Evolutionary conservation across 2,329 filamentous ascomycete species (phyloP), one percentile per base, ranked within the genome.

Genomic region (Coniochaeta hoffmannii): DNA sequence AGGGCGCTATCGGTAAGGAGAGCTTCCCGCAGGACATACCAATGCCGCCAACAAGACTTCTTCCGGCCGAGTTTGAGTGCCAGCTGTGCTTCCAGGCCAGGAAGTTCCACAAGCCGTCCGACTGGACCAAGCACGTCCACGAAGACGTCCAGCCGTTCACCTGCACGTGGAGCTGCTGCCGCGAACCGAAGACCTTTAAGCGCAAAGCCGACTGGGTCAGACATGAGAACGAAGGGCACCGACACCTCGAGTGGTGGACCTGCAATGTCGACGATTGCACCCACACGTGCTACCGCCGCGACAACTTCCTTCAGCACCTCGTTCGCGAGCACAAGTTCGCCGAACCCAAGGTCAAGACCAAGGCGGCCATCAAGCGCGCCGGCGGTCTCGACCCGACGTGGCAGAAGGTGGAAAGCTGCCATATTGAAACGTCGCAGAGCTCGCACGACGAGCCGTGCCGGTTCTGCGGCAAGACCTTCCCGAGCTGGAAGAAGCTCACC

Each of bases 41-140:
- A 7, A 81, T 90, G 70, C 92, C 92, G 6, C 90, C 90, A 1
- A 87, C 90, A 2, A 79, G 76, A 56, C 81, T 82, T 15, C 78
- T 97, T 7, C 92, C 92, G 0, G 90, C 91, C 3, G 86, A 93
- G 65, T 93, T 96, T 58, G 92, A 97, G 73, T 97, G 92, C 62
- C 87, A 88, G 35, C 75, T 96, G 22, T 96, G 92, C 72, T 96
- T 90, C 73, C 83, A 86, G 62, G 80, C 85, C 53, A 96, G 94
- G 76, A 90, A 85, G 64, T 91, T 94, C 63, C 83, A 86, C 63
- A 96, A 96, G 69, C 92, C 91, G 15, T 96, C 91, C 0, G 92
- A 97, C 70, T 97, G 92, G 92, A 96, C 91, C 1, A 96, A 97
- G 68, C 92, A 97, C 65, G 89, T 97, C 1, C 90, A 96, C 63